These are phyloP conservation scores for Jamesozyma lodderae DNA, from an alignment of 805 yeast species.

Conservation along the genomic window DNA sequence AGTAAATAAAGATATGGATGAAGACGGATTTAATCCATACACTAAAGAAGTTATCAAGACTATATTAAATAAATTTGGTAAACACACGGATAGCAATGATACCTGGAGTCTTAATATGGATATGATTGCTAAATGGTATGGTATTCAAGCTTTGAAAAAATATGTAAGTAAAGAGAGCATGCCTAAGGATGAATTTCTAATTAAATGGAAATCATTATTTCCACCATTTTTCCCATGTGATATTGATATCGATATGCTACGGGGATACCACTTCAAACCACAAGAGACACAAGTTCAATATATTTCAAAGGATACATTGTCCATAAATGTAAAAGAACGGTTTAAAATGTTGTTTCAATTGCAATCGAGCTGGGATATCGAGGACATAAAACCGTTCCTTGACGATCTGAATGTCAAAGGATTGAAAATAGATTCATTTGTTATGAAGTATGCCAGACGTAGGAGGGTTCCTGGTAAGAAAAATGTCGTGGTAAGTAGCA, in stretches of 20 bases:
- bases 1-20: constrained; percentile 26
- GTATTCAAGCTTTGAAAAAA: constrained; percentile 41
- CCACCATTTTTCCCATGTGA: constrained; percentile 58
- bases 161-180: constrained; percentile 28
- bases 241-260: constrained; percentile 43
- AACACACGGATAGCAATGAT: not conserved
- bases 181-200: constrained; percentile 44
- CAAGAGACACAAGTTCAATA: constrained; percentile 44
- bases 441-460: constrained; percentile 55
- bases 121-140: constrained; percentile 53
- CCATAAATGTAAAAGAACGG: constrained; percentile 40
- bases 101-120: constrained; percentile 34
- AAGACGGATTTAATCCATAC: constrained; percentile 22
- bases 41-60: constrained; percentile 40
- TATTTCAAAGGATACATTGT: constrained; percentile 41
- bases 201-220: constrained; percentile 53
- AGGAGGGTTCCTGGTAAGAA: constrained; percentile 37
- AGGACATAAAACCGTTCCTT: constrained; percentile 55
- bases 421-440: constrained; percentile 46
- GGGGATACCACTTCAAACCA: constrained; percentile 49
- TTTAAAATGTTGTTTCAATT: constrained; percentile 43
- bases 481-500: constrained; percentile 30
- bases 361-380: constrained; percentile 53
- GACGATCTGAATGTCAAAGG: constrained; percentile 47
- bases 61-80: constrained; percentile 40